phyloP scores from a whole-genome alignment of 2,329 filamentous ascomycete species.

The Hortaea werneckii region DNA sequence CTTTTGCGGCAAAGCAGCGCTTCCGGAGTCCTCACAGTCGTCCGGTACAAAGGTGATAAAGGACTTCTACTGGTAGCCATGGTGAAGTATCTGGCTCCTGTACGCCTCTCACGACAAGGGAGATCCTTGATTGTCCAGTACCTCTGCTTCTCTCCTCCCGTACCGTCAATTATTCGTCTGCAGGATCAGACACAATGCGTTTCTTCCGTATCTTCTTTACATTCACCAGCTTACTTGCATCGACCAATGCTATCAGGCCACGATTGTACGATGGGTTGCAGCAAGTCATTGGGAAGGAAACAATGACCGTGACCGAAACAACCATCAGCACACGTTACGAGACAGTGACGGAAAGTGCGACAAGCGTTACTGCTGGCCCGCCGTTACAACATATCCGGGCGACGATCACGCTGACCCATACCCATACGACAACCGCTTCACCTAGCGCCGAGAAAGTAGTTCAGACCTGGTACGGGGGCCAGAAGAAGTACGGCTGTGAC shows the following conservation, averaged over 20 bases:
- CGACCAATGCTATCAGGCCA: background rate
- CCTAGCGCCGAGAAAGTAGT: background rate
- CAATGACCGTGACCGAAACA: background rate
- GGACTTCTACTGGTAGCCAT: background rate
- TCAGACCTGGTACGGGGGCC: constrained; percentile 5
- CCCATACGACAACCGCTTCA: background rate
- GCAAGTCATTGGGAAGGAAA: constrained; percentile 1
- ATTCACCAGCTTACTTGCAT: background rate
- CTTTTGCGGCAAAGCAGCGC: constrained; percentile 6
- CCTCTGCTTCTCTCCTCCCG: background rate
- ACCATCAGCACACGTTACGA: background rate
- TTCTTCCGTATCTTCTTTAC: background rate
- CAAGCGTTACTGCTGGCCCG: background rate
- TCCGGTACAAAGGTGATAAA: background rate
- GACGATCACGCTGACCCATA: background rate
- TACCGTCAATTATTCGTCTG: background rate
- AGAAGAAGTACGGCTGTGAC: constrained; percentile 3
- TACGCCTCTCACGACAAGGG: background rate
- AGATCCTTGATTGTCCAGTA: background rate
- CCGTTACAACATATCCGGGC: background rate
- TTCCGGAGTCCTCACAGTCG: background rate
- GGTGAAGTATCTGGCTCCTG: background rate
- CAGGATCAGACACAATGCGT: background rate
- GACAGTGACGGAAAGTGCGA: background rate
- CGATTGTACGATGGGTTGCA: constrained; percentile 1